Evolutionary conservation across 2,329 filamentous ascomycete species (phyloP).

Genomic region (Triangularia setosa): DNA sequence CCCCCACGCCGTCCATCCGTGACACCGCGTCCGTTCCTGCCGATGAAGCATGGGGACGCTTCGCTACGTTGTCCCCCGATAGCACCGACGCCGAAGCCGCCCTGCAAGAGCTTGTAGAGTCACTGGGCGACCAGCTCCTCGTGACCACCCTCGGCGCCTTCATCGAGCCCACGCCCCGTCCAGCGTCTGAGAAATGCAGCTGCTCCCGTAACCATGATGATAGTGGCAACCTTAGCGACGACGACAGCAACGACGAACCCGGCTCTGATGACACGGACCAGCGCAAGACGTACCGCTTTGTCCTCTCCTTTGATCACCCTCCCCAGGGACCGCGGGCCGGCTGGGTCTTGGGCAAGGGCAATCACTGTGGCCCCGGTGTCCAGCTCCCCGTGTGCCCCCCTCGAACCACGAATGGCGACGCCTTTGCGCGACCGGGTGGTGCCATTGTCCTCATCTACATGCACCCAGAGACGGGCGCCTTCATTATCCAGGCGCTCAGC

Average conservation of each 20-base stretch:
- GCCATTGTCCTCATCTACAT: background rate
- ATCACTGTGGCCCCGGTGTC: background rate
- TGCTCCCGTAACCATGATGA: background rate
- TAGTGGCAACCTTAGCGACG: background rate
- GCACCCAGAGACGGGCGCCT: background rate
- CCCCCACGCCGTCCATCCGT: background rate
- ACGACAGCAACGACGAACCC: background rate
- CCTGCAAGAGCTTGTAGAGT: background rate
- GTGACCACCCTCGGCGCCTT: background rate
- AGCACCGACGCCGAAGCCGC: background rate
- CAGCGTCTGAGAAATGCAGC: background rate
- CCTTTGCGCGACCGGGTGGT: background rate
- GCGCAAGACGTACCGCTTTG: background rate
- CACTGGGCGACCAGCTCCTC: background rate
- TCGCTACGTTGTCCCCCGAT: background rate
- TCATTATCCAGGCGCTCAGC: background rate
- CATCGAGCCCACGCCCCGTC: background rate
- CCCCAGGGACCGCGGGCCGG: background rate
- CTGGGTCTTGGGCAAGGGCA: background rate
- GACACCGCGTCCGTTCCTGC: background rate
- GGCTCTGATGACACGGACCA: background rate
- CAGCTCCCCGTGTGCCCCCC: background rate
- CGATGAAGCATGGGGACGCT: constrained; percentile 1
- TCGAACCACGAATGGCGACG: background rate
- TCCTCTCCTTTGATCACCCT: constrained; percentile 1